Base-by-base conservation (phyloP, 2,329 filamentous ascomycete genomes). In the Calonectria crousiana region DNA sequence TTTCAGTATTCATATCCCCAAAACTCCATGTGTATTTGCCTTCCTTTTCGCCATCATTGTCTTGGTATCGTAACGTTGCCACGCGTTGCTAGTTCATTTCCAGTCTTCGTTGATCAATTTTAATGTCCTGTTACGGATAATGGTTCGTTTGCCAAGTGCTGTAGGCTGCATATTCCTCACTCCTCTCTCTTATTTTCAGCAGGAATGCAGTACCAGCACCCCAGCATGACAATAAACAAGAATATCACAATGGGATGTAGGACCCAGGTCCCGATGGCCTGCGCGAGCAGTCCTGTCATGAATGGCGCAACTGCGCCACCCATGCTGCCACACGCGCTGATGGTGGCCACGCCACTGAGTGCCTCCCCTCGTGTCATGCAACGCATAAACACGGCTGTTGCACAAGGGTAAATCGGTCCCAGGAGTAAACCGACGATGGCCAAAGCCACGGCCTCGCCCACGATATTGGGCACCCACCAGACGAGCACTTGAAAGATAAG, bases 391-490 rank as follows among this genome's bases (percentile, higher is more conserved):
- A 94, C 87, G 0, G 90, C 89, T 4, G 90, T 89, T 0, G 92
- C 91, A 81, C 93, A 95, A 0, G 95, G 94, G 80, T 95, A 97
- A 6, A 97, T 89, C 0, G 95, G 95, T 0, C 95, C 95, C 0
- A 97, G 87, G 36, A 97, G 84, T 10, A 97, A 84, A 16, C 95
- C 95, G 23, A 97, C 89, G 30, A 97, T 85, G 83, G 91, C 86
- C 4, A 94, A 89, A 3, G 92, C 90, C 1, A 94, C 92, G 23
- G 92, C 91, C 77, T 94, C 89, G 18, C 92, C 92, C 38, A 94
- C 86, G n/a, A 96, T 86, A 81, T 95, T 95, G 1, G 94, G 94
- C 32, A 96, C 89, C 38, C 92, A 86, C 95, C 95, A 97, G 13
- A 95, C 92, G 32, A 97, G 86, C n/a, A 95, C 83, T 84, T 97